These are phyloP conservation scores for Adansonia gregorii DNA, from an alignment of 441 rosid species.

Conservation along the genomic window DNA sequence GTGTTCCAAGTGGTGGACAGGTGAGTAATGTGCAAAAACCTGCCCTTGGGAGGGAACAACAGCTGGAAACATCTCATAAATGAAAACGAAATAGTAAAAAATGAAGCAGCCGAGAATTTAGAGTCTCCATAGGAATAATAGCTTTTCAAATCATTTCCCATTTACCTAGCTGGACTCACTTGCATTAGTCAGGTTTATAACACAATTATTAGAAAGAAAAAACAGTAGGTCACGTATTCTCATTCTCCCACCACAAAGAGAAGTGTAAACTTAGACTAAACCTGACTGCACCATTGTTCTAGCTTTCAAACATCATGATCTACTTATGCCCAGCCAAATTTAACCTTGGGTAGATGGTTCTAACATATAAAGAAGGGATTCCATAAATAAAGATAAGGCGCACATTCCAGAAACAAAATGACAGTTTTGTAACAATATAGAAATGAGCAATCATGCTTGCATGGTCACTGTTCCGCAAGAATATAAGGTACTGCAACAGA, in stretches of 20 bases:
- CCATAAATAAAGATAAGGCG: not conserved
- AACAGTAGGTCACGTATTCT: not conserved
- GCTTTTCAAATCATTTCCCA: not conserved
- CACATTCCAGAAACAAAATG: not conserved
- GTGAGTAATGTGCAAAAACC: too few species aligned
- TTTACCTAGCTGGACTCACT: not conserved
- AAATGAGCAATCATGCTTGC: not conserved
- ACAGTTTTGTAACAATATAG: not conserved
- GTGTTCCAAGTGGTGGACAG: too few species aligned
- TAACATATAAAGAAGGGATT: not conserved
- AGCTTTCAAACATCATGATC: not conserved
- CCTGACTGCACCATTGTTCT: not conserved
- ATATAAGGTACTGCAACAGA: slow-evolving; percentile 3
- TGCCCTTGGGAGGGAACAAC: too few species aligned
- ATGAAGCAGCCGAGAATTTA: not conserved
- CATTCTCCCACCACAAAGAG: not conserved
- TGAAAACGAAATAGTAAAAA: not conserved
- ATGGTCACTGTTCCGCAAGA: not conserved
- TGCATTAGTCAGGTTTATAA: not conserved
- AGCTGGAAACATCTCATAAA: not conserved
- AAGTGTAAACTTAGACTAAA: not conserved
- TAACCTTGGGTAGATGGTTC: not conserved
- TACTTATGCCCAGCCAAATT: not conserved
- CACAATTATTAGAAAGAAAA: not conserved
- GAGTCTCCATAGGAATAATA: not conserved